phyloP scores from a whole-genome alignment of 345 rosid genomes.

The Citrus australasica region DNA sequence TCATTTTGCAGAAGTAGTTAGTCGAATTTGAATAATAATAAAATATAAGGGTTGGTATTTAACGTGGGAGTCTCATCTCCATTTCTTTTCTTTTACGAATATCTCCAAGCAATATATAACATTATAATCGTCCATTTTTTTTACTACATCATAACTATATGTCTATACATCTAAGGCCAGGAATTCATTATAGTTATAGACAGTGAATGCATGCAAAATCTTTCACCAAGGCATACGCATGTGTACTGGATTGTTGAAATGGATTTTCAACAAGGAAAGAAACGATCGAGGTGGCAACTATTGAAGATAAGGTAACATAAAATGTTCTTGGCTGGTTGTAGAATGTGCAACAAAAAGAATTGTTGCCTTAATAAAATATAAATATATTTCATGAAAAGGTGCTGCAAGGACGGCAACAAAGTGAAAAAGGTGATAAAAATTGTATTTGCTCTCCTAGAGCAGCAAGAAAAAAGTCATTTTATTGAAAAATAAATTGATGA shows the following conservation, averaged over 20 bases:
- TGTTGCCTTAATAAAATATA: constrained; percentile 1
- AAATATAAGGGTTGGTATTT: too few species aligned
- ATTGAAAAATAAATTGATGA: background rate
- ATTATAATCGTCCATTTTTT: too few species aligned
- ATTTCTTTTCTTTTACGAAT: too few species aligned
- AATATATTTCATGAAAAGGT: constrained; percentile 1
- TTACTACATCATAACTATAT: too few species aligned
- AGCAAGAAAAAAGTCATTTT: background rate
- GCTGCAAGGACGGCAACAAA: constrained; percentile 4
- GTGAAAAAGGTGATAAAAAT: background rate
- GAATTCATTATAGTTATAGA: background rate
- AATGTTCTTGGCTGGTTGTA: constrained; percentile 4
- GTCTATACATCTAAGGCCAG: background rate
- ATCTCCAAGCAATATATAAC: too few species aligned
- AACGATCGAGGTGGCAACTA: background rate
- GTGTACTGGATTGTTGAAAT: background rate
- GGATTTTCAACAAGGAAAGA: background rate
- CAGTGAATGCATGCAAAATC: background rate
- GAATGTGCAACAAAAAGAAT: background rate
- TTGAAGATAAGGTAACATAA: background rate
- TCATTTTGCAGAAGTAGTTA: too few species aligned
- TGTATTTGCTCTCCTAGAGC: background rate
- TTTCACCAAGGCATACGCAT: background rate
- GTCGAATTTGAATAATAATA: too few species aligned
- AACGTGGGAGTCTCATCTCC: too few species aligned